phyloP scores from a whole-genome alignment of 2,329 filamentous ascomycete genomes.

The Ceratocystis albifundus region DNA sequence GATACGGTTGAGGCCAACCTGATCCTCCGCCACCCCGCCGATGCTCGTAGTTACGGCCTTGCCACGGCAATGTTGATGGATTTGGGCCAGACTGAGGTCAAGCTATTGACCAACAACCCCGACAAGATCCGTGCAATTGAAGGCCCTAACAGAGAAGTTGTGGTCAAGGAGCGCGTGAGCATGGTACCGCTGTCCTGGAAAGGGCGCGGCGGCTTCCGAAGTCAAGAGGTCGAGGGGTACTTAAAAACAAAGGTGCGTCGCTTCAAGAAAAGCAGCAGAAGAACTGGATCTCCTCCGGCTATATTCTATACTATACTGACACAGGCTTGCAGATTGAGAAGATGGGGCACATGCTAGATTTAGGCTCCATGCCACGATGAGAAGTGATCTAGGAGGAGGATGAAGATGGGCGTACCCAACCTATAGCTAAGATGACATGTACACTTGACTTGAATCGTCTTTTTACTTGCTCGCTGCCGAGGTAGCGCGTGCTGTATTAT shows the following conservation, averaged over 20 bases:
- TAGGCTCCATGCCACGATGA: constrained; percentile 30
- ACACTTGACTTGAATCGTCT: neutral
- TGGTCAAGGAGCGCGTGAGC: constrained; percentile 77
- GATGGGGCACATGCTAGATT: constrained; percentile 70
- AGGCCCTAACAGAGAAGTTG: constrained; percentile 75
- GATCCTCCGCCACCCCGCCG: constrained; percentile 78
- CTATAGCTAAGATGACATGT: neutral
- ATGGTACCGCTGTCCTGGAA: constrained; percentile 96
- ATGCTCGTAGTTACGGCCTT: constrained; percentile 89
- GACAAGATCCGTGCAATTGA: constrained; percentile 94
- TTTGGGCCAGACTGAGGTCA: constrained; percentile 65
- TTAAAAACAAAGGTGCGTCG: constrained; percentile 75
- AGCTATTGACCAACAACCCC: constrained; percentile 88
- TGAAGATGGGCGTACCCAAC: neutral
- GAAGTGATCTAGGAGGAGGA: neutral
- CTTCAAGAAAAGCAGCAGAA: neutral
- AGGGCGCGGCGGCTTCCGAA: constrained; percentile 68
- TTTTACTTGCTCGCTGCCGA: neutral
- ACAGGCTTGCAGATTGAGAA: constrained; percentile 56
- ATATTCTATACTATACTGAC: constrained; percentile 8
- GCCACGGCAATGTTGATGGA: constrained; percentile 90
- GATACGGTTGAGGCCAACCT: constrained; percentile 96
- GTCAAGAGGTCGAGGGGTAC: constrained; percentile 86
- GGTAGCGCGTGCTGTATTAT: neutral
- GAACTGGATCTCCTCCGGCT: neutral